A percentile compares a stretch with the other conserved stretches of the same genome.
phyloP scores from a whole-genome alignment of 768 basidiomycete species.

The Crassisporium funariophilum region DNA sequence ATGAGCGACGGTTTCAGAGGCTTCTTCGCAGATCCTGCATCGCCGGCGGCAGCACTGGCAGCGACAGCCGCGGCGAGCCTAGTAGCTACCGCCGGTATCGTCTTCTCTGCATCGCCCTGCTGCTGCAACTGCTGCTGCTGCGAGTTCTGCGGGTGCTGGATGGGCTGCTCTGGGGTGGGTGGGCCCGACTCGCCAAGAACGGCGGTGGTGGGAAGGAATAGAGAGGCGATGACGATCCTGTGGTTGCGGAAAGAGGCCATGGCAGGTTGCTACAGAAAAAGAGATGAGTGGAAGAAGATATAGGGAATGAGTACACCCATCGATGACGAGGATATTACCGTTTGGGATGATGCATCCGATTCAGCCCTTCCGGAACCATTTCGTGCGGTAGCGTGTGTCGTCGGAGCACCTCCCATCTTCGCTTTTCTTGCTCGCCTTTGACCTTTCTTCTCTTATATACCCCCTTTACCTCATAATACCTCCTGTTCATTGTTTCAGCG shows the following conservation, averaged over 20 bases:
- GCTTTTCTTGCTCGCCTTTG: too few relatives aligned
- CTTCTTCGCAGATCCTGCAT: constrained; percentile 19
- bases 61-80: constrained; percentile 21
- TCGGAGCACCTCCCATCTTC: background rate
- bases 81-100: constrained; percentile 26
- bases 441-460: too few relatives aligned
- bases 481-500: too few relatives aligned
- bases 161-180: constrained; percentile 45
- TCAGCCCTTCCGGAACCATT: background rate
- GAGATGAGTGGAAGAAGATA: background rate
- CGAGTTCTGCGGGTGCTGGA: constrained; percentile 15
- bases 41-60: constrained; percentile 4
- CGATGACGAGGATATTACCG: background rate
- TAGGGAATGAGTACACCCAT: background rate
- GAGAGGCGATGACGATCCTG: constrained; percentile 78
- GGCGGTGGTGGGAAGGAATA: constrained; percentile 79
- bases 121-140: constrained; percentile 7
- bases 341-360: background rate
- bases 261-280: background rate
- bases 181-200: constrained; percentile 60
- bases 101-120: constrained; percentile 12
- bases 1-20: constrained; percentile 19
- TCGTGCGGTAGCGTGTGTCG: background rate
- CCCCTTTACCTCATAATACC: too few relatives aligned
- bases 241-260: constrained; percentile 78